Base-by-base conservation (phyloP, 306 rosid genomes). In the Glycine tomentella region DNA sequence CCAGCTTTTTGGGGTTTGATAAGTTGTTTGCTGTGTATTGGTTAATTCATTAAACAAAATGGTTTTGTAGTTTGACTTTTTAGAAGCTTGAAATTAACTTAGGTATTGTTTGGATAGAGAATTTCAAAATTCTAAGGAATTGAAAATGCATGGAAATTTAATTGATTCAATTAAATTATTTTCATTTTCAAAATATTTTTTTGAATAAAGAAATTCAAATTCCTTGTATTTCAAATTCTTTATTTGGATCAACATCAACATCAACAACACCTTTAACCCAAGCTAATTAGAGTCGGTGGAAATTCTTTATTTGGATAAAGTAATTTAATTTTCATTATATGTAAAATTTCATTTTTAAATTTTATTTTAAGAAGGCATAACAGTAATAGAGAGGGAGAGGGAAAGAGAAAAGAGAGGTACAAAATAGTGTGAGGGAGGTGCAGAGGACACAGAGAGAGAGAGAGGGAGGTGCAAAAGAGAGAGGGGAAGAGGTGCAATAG, bases 61-160 rank as follows among this genome's bases (percentile, higher is more conserved):
- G 46, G 38, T 59, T 42, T 61, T 50, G 44, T 17, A 73, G 56
- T 68, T 82, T 69, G 72, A 69, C 40, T 3, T 48, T 74, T 77
- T 45, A 34, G 46, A 80, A 31, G 72, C 69, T 48, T 20, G 48
- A 85, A 80, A 71, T 72, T 65, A 46, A 66, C 45, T 56, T 34
- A 36, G 15, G 69, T 34, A 5, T 16, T 11, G 44, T 61, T 61
- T 34, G 16, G 44, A 61, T 10, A 3, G 8, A 61, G 44, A 34
- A 33, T 31, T 61, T 33, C 14, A 25, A 17, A 61, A 61, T 10
- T 61, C n/a, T 0, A 33, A 12, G 45, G 69, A 33, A 33, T 62
- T 62, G 33, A 12, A 12, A 33, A 34, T 62, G 17, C 17, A 33
- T 34, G 69, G 9, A 62, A 33, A 62, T 34, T 62, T 61, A 62